These are phyloP conservation scores for Tylopilus plumbeoviolaceoides DNA, from an alignment of 768 basidiomycete species.

Conservation along the genomic window DNA sequence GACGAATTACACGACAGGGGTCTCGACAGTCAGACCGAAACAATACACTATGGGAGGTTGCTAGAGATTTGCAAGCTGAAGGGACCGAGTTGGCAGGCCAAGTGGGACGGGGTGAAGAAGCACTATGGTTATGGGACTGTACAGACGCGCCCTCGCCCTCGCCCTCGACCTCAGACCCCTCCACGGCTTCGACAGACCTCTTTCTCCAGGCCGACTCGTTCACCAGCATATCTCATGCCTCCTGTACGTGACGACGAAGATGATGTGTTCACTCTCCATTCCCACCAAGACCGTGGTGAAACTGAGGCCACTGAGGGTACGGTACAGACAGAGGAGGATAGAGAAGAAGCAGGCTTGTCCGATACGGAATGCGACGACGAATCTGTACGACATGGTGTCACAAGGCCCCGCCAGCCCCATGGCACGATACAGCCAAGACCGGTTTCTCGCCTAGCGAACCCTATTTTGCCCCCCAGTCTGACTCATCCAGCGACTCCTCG, in stretches of 20 bases:
- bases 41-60: conserved; percentile 76
- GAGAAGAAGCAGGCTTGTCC: conserved; percentile 6
- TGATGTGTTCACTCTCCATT: conserved; percentile 42
- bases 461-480: conserved; percentile 27
- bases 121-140: conserved; percentile 41
- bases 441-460: conserved; percentile 15
- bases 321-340: conserved; percentile 12
- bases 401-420: conserved; percentile 9
- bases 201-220: conserved; percentile 21
- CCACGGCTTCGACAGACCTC: conserved; percentile 16
- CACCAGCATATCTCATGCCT: conserved; percentile 19
- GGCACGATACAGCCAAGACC: conserved; percentile 8
- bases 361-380: conserved; percentile 24
- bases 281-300: conserved; percentile 37
- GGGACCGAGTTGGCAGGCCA: conserved; percentile 76
- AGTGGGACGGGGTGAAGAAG: conserved; percentile 70
- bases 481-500: conserved; percentile 28
- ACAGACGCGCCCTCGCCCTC: conserved; percentile 8
- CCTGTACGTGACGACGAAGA: conserved; percentile 36
- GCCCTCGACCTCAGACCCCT: conserved; percentile 8
- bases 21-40: conserved; percentile 72
- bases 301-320: conserved; percentile 18
- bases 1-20: conserved; percentile 70
- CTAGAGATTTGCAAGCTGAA: conserved; percentile 80
- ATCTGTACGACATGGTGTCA: conserved; percentile 2